Evolutionary conservation across 805 yeast species (phyloP).

Genomic region (Ogataea thermomethanolica): DNA sequence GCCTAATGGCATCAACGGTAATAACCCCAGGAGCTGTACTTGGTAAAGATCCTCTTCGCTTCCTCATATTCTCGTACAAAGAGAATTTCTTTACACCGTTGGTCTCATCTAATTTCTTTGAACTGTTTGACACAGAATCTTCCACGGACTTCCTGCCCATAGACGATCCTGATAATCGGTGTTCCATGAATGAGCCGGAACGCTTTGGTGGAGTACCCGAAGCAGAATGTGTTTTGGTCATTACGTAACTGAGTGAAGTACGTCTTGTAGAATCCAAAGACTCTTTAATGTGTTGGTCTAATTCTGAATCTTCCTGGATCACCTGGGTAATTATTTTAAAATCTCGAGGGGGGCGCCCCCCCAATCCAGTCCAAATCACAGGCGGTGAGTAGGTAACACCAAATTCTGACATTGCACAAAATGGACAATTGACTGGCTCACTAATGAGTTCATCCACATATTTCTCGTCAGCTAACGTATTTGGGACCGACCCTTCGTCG

Average conservation of each 20-base stretch:
- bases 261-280: conserved; percentile 12
- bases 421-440: conserved; percentile 90
- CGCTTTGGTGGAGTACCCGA: conserved; percentile 28
- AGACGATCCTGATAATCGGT: not conserved
- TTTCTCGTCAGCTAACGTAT: conserved; percentile 22
- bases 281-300: conserved; percentile 1
- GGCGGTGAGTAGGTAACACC: conserved; percentile 82
- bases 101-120: not conserved
- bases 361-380: conserved; percentile 52
- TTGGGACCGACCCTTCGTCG: conserved; percentile 41
- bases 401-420: conserved; percentile 83
- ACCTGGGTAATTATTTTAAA: conserved; percentile 26
- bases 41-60: conserved; percentile 55
- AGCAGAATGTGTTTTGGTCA: conserved; percentile 27
- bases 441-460: conserved; percentile 68
- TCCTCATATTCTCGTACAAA: conserved; percentile 13
- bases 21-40: conserved; percentile 68
- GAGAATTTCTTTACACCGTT: not conserved
- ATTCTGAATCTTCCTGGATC: conserved; percentile 25
- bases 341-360: conserved; percentile 49
- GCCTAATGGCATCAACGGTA: conserved; percentile 79
- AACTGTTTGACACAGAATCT: conserved; percentile 1
- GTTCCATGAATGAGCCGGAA: conserved; percentile 9
- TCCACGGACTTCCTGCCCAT: not conserved
- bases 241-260: conserved; percentile 24